Evolutionary conservation across 139 green algal genomes (phyloP).

Genomic region (Micractinium sp.): DNA sequence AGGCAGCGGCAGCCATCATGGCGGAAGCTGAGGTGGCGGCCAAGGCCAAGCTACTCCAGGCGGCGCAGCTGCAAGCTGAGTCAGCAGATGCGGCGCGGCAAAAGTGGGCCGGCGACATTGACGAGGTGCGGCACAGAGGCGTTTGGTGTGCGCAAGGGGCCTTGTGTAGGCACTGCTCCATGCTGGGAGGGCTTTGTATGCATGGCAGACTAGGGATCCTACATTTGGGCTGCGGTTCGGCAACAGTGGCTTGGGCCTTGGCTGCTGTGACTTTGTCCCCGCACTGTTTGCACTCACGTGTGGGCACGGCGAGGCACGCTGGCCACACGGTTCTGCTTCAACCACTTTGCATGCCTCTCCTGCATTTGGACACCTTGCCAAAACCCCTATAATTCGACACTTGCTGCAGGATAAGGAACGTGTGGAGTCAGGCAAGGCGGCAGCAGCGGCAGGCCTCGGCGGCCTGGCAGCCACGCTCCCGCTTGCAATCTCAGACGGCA

Average conservation of each 20-base stretch:
- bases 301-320: not conserved
- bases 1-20: slow-evolving; percentile 28
- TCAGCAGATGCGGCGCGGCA: not conserved
- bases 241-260: too few species aligned
- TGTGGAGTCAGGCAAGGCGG: slow-evolving; percentile 69
- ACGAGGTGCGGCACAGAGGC: not conserved
- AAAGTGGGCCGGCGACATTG: slow-evolving; percentile 11
- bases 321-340: not conserved
- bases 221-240: too few species aligned
- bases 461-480: slow-evolving; percentile 57
- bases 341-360: not conserved
- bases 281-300: too few species aligned
- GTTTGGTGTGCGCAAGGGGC: too few species aligned
- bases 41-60: slow-evolving; percentile 4
- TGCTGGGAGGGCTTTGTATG: too few species aligned
- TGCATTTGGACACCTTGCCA: too few species aligned
- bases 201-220: too few species aligned
- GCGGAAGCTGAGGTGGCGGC: slow-evolving; percentile 68
- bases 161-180: too few species aligned
- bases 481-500: slow-evolving; percentile 27
- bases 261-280: too few species aligned
- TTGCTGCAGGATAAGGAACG: slow-evolving; percentile 59
- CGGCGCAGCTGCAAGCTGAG: slow-evolving; percentile 16
- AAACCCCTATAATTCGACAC: not conserved
- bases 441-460: slow-evolving; percentile 45